These are phyloP conservation scores for Epichloe sibirici DNA, from an alignment of 2,329 filamentous ascomycete genomes.

Conservation along the genomic window DNA sequence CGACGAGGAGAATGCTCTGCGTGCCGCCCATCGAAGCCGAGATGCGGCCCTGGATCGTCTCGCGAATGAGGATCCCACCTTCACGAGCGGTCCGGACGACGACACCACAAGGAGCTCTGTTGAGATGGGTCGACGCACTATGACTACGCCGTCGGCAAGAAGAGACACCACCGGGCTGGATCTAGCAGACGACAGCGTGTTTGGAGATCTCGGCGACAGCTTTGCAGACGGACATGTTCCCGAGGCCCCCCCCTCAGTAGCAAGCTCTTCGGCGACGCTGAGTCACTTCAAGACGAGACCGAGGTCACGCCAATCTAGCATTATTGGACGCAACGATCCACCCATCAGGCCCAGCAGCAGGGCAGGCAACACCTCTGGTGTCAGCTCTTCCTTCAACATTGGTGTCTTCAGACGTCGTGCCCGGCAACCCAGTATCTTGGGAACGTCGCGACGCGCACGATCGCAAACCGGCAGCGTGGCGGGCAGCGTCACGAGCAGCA, in stretches of 20 bases:
- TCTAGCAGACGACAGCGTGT: conserved; percentile 33
- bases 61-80: conserved; percentile 22
- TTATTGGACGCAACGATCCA: conserved; percentile 37
- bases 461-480: conserved; percentile 15
- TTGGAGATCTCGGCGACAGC: conserved; percentile 31
- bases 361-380: conserved; percentile 32
- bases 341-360: conserved; percentile 42
- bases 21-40: conserved; percentile 16
- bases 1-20: conserved; percentile 16
- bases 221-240: conserved; percentile 28
- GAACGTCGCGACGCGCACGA: conserved; percentile 33
- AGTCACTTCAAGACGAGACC: conserved; percentile 30
- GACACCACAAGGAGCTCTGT: conserved; percentile 21
- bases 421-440: conserved; percentile 50
- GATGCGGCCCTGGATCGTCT: conserved; percentile 26
- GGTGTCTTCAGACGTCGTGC: conserved; percentile 44
- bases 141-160: conserved; percentile 21
- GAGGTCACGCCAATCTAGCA: conserved; percentile 35
- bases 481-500: conserved; percentile 4
- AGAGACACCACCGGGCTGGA: conserved; percentile 37
- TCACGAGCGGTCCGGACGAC: conserved; percentile 14
- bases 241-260: conserved; percentile 25
- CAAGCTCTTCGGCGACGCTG: conserved; percentile 34
- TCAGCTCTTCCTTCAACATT: conserved; percentile 41
- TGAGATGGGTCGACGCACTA: conserved; percentile 25